Conservation (phyloP, 306 rosid species). For the Malus sieversii region DNA sequence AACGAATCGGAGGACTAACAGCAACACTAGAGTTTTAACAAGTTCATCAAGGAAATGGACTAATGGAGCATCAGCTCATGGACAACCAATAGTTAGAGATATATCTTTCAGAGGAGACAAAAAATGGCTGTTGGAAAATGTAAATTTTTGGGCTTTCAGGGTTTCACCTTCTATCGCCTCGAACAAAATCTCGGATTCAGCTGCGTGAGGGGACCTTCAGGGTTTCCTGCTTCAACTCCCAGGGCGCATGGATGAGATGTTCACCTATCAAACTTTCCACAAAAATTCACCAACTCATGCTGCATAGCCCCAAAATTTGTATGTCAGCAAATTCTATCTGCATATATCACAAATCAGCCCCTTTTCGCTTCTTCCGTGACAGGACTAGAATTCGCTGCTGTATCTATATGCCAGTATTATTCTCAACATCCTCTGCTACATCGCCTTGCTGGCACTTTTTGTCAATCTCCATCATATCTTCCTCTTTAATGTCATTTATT, state of each 20-base stretch:
- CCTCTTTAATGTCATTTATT: slow-evolving; percentile 37
- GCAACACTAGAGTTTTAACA: background rate
- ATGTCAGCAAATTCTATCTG: background rate
- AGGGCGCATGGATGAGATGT: background rate
- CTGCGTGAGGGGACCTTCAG: background rate
- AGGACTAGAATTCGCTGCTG: background rate
- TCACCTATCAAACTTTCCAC: slow-evolving; percentile 3
- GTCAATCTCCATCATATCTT: slow-evolving; percentile 16
- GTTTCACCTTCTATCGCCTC: background rate
- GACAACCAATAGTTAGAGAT: background rate
- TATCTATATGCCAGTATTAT: slow-evolving; percentile 1
- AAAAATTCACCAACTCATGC: background rate
- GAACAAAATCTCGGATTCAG: background rate
- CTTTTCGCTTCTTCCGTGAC: slow-evolving; percentile 6
- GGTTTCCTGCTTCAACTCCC: background rate
- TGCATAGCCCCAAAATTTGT: background rate
- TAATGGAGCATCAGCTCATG: background rate
- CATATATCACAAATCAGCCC: background rate
- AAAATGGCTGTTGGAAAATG: background rate
- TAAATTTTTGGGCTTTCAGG: too few species aligned
- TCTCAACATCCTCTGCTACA: slow-evolving; percentile 9
- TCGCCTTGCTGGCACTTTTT: background rate
- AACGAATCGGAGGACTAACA: slow-evolving; percentile 7
- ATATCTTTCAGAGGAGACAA: background rate
- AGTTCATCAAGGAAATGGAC: background rate